Base-by-base conservation (phyloP, 371 early-diverging fungal genomes). In the Saksenaea vasiformis region DNA sequence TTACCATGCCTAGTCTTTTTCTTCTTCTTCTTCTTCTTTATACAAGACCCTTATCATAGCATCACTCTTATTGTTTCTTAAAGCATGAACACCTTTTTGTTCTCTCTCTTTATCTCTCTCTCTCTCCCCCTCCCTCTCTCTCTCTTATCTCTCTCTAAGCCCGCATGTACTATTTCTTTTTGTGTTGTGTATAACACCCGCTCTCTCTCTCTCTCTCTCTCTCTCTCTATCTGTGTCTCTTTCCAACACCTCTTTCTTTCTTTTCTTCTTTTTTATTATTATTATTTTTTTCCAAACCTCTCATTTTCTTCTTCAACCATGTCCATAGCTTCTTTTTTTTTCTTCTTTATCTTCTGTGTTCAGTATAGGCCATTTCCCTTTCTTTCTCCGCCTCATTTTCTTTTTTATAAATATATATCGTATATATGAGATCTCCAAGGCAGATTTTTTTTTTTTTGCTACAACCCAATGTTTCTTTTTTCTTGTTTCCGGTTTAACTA, bases 391-490 rank as follows among this genome's bases (percentile, higher is more conserved):
- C 58, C 41, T 36, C 39, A 22, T 38, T 26, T 28, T 19, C 9
- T 26, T 11, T 44, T 44, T n/a, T 27, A 15, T 47, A 35, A 4
- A 53, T 61, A 60, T 3, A 39, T 17, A 36, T 24, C 38, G 35
- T 57, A 56, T 56, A 57, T 44, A n/a, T n/a, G n/a, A n/a, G n/a
- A n/a, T n/a, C n/a, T n/a, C n/a, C n/a, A n/a, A n/a, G n/a, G n/a
- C n/a, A n/a, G 68, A 54, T 67, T 67, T 34, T 66, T 62, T 61
- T 64, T 64, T 14, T 60, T 63, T 27, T 17, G 27, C 57, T 54
- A 56, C n/a, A 11, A 31, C 34, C 22, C 31, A 31, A 31, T 31
- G 31, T 31, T 31, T 64, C 43, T 71, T 71, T 34, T 66, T 62
- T 61, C 60, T 64, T 9, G 60, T 22, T 19, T 47, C 3, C 22